Base-by-base conservation (phyloP, 768 basidiomycete genomes). In the Leccinellum luteum region DNA sequence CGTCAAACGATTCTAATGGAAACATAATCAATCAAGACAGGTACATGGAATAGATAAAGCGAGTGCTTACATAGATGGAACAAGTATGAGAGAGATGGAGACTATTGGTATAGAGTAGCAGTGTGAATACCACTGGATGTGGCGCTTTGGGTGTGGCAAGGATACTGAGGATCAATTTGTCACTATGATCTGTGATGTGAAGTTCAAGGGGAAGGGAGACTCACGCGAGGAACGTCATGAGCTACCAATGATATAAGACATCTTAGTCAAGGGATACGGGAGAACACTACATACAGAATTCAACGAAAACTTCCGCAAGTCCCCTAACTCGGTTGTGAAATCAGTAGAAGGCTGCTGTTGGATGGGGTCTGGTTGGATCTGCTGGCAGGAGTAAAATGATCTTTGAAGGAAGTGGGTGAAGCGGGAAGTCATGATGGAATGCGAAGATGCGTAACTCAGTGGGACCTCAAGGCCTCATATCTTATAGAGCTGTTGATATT, bases 71-170 rank as follows among this genome's bases (percentile, higher is more conserved):
- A 0, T 48, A 53, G 34, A 64, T n/a, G 38, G 55, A 57, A 35
- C 57, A 56, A 10, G 49, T 14, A n/a, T 58, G 50, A 35, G 58
- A 54, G 23, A 66, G 41, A 19, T 57, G 56, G 44, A 70, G 63
- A n/a, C 51, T 69, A 49, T 65, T 62, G 10, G 65, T 70, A 35
- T 68, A 71, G 3, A 67, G 51, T 8, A 71, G 58, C 14, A 70
- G 60, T 0, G 60, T 53, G 9, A 70, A 53, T 0, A 59, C 54
- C 5, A 51, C 49, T 1, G 51, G 56, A 6, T 17, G 47, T 21
- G 65, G 48, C 4, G 14, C n/a, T 10, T 35, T 54, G 12, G 60
- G 58, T 15, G 56, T 58, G 1, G 59, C 25, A 17, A 60, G 56
- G 47, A 62, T 31, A 10, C 66, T 67, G 47, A 21, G 10, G 12